Evolutionary conservation across 1,284 basidiomycete genomes (phyloP), one percentile per base, ranked within the genome.

Genomic region (Termitomyces sp.): DNA sequence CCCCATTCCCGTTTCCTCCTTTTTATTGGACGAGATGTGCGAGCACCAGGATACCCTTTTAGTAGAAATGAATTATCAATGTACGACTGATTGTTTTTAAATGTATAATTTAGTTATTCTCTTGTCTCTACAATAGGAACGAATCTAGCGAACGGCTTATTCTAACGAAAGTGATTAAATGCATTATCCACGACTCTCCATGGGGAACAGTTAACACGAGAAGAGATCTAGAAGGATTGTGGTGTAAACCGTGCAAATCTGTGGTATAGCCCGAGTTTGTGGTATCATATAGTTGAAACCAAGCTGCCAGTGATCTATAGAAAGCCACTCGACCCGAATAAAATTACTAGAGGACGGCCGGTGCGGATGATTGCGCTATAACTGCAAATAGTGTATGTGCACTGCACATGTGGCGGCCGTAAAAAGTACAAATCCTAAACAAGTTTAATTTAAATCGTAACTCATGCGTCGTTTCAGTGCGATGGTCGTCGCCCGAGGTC

Each of bases 401-500:
- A 39, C 26, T 30, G 34, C 34, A 36, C 34, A 36, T 31, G 44
- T n/a, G 36, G 34, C 36, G 24, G 26, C 26, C 7, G 24, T 19
- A 15, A 36, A 21, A 49, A 9, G 31, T 38, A 42, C 42, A 36
- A 36, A 28, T 50, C 45, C 52, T 51, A 43, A 36, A 51, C 52
- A 58, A 58, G 47, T n/a, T 61, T 56, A 55, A 57, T 52, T 49
- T 57, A 54, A 51, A 58, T 52, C 45, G 19, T 51, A 53, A 33
- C 15, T 53, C 36, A 40, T 53, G 33, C 30, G 21, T 44, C 34
- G 41, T 50, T 42, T 58, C 21, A 36, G 8, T 34, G 33, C 48
- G 54, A 57, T 55, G 39, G 54, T 50, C 66, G 62, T 48, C 73
- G 73, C 47, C 82, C 80, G 48, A 86, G 74, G 38, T 82, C 82